These are phyloP conservation scores for Macrophomina tecta DNA, from an alignment of 2,329 filamentous ascomycete genomes.

Conservation along the genomic window DNA sequence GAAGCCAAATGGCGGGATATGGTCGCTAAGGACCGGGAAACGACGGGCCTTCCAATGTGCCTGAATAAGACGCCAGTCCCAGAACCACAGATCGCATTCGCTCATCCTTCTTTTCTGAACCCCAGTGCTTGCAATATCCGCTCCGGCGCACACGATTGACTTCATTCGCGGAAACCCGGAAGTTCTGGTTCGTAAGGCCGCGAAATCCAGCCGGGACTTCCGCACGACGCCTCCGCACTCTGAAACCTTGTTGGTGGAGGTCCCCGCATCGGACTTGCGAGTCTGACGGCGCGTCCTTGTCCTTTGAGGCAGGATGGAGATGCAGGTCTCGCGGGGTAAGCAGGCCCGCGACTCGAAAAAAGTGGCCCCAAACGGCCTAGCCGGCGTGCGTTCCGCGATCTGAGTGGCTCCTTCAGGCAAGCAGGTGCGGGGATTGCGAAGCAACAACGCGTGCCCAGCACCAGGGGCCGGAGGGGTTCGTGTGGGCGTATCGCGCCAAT, in stretches of 20 bases:
- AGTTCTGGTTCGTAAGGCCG: not conserved
- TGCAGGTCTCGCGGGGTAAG: slow-evolving; percentile 15
- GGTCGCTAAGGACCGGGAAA: not conserved
- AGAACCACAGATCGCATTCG: no score
- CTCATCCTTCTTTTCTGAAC: not conserved
- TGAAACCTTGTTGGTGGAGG: not conserved
- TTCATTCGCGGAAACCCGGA: not conserved
- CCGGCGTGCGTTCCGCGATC: not conserved
- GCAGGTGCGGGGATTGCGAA: not conserved
- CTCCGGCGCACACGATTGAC: not conserved
- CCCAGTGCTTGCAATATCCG: not conserved
- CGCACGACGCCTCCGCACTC: not conserved
- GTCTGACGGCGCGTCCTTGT: slow-evolving; percentile 3
- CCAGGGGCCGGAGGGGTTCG: not conserved
- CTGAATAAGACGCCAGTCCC: no score
- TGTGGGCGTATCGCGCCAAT: slow-evolving; percentile 11
- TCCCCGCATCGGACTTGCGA: not conserved
- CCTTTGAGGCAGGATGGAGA: slow-evolving; percentile 1
- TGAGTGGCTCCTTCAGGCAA: not conserved
- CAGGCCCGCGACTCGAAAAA: not conserved
- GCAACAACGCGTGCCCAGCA: not conserved
- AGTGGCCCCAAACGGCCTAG: not conserved
- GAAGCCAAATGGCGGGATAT: not conserved
- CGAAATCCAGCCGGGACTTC: slow-evolving; percentile 6
- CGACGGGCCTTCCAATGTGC: not conserved